phyloP scores from a whole-genome alignment of 352 stramenopile genomes.

The Phytopythium aichiense region DNA sequence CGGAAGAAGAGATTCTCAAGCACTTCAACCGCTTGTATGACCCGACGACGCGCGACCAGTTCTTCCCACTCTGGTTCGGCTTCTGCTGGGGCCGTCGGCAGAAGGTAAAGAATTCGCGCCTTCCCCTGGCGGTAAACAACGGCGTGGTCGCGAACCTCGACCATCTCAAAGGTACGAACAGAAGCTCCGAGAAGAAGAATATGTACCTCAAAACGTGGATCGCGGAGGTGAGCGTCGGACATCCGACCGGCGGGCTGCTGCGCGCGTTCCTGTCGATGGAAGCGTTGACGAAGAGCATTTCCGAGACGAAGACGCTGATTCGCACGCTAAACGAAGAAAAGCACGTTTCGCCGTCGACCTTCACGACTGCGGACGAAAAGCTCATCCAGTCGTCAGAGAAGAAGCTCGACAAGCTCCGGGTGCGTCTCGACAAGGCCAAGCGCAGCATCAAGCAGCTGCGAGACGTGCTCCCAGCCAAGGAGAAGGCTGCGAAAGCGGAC shows the following conservation, averaged over 20 bases:
- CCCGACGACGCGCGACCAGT: conserved; percentile 57
- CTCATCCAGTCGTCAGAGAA: conserved; percentile 26
- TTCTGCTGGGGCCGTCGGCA: conserved; percentile 57
- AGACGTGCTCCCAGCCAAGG: conserved; percentile 9
- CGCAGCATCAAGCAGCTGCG: conserved; percentile 50
- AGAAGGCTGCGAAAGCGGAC: conserved; percentile 12
- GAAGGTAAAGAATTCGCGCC: conserved; percentile 40
- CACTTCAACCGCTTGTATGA: conserved; percentile 82
- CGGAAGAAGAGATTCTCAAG: conserved; percentile 50
- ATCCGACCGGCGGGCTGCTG: conserved; percentile 70
- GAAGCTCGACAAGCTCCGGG: conserved; percentile 24
- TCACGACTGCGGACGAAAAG: conserved; percentile 28
- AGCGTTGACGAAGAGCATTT: conserved; percentile 53
- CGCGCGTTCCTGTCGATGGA: conserved; percentile 72
- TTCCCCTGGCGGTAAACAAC: conserved; percentile 35
- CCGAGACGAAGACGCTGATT: conserved; percentile 46
- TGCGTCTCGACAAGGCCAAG: conserved; percentile 41
- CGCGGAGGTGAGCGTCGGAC: conserved; percentile 77
- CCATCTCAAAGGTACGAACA: conserved; percentile 41
- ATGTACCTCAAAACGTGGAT: conserved; percentile 84
- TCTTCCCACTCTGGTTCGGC: conserved; percentile 55
- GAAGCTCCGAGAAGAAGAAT: conserved; percentile 15
- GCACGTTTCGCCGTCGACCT: conserved; percentile 13
- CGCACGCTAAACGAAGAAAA: conserved; percentile 50
- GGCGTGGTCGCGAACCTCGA: conserved; percentile 61